Evolutionary conservation across 306 rosid genomes (phyloP), one percentile per base, ranked within the genome.

Genomic region (Castanopsis chinensis): DNA sequence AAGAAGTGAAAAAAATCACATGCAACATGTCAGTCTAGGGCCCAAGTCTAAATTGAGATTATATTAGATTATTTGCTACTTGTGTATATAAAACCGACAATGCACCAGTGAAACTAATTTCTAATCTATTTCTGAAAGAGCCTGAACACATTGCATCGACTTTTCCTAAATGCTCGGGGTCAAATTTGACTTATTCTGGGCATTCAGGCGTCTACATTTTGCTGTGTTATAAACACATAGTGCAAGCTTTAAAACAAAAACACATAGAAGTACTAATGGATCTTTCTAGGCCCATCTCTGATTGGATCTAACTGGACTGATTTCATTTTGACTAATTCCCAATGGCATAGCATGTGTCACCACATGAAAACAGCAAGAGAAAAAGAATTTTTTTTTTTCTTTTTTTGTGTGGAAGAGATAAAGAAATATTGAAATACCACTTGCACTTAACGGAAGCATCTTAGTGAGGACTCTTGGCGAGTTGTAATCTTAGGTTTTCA

Each of bases 341-440:
- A 33, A 76, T 27, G 73, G 60, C 74, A 76, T 11, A 45, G 32
- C 73, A 69, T 21, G 81, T 69, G 75, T 14, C 4, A 20, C 55
- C 75, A 53, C 75, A 8, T 69, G 80, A 4, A 76, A 21, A 49
- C 43, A 69, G n/a, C 4, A 12, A 11, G 58, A 71, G 33, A 17
- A 14, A 63, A 25, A 25, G 27, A n/a, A n/a, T n/a, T n/a, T n/a
- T n/a, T n/a, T n/a, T n/a, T n/a, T n/a, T n/a, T n/a, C n/a, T n/a
- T n/a, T n/a, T n/a, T n/a, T n/a, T n/a, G 27, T 25, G 27, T 25
- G 27, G 27, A 25, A 25, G 27, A 25, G 27, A 25, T 25, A 25
- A 25, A 41, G 45, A 41, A 41, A 41, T 41, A 41, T 7, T 41
- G 21, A 49, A 28, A 51, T 13, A 6, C 45, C 61, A 27, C 51